Conservation (phyloP, 305 asterid species). For the Euphrasia arctica region DNA sequence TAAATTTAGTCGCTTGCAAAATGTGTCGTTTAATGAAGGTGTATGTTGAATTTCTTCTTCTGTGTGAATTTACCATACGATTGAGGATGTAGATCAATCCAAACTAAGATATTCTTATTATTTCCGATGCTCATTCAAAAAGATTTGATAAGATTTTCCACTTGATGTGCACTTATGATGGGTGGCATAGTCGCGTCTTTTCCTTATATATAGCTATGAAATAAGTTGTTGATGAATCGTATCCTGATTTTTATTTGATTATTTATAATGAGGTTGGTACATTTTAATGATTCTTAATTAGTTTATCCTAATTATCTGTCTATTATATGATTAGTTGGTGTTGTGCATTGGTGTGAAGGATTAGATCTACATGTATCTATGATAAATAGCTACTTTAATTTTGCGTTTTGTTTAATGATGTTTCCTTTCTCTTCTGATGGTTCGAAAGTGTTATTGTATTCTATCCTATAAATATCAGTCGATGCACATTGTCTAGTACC, state of each 20-base stretch:
- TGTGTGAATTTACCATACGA: neutral
- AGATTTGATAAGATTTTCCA: neutral
- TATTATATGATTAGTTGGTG: constrained; percentile 3
- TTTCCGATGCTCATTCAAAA: neutral
- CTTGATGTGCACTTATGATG: neutral
- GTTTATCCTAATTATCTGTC: neutral
- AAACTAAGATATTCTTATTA: neutral
- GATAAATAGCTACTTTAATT: neutral
- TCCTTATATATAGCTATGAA: neutral
- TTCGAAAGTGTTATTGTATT: neutral
- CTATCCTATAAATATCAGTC: neutral
- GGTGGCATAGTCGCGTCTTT: neutral
- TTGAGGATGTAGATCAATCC: neutral
- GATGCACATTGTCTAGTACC: neutral
- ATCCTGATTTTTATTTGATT: neutral
- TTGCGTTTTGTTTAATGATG: neutral
- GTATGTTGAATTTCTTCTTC: neutral
- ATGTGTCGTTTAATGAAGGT: neutral
- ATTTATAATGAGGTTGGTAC: neutral
- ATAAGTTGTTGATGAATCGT: neutral
- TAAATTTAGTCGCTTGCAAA: neutral
- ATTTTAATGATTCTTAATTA: neutral
- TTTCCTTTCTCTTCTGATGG: neutral
- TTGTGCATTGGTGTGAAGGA: neutral
- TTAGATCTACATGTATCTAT: no score